Conservation (phyloP, 1,139 yeast species). For the Debaryomycetaceae sp. region DNA sequence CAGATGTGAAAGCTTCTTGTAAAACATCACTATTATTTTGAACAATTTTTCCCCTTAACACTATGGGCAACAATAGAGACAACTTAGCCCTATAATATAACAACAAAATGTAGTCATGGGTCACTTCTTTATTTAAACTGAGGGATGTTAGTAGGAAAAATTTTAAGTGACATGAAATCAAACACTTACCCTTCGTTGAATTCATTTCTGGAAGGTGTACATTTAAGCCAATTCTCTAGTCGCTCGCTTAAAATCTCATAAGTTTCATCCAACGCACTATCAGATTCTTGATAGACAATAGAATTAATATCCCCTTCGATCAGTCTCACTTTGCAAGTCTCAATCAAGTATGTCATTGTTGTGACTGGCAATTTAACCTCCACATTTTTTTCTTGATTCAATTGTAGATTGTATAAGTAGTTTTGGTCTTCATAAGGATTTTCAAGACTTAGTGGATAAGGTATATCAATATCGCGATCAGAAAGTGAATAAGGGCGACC, state of each 20-base stretch:
- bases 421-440: neutral
- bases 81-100: neutral
- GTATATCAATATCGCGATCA: slow-evolving; percentile 8
- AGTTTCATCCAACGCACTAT: neutral
- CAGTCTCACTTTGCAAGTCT: slow-evolving; percentile 16
- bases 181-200: neutral
- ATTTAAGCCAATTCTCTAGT: neutral
- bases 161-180: neutral
- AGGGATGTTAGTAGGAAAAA: neutral
- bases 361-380: slow-evolving; percentile 13
- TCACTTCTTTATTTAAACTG: neutral
- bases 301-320: slow-evolving; percentile 17
- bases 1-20: slow-evolving; percentile 13
- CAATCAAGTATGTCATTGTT: slow-evolving; percentile 15
- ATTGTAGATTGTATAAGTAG: slow-evolving; percentile 3
- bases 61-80: neutral
- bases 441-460: slow-evolving; percentile 12
- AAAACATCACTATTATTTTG: slow-evolving; percentile 1
- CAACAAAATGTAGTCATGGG: neutral
- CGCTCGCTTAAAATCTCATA: neutral
- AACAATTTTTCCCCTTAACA: neutral
- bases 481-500: slow-evolving; percentile 10
- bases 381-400: slow-evolving; percentile 5
- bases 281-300: slow-evolving; percentile 12
- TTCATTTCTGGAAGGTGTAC: neutral